Percentiles rank a stretch among this genome's conserved stretches.
phyloP scores from a whole-genome alignment of 2,329 filamentous ascomycete species.

The Grosmannia clavigera region DNA sequence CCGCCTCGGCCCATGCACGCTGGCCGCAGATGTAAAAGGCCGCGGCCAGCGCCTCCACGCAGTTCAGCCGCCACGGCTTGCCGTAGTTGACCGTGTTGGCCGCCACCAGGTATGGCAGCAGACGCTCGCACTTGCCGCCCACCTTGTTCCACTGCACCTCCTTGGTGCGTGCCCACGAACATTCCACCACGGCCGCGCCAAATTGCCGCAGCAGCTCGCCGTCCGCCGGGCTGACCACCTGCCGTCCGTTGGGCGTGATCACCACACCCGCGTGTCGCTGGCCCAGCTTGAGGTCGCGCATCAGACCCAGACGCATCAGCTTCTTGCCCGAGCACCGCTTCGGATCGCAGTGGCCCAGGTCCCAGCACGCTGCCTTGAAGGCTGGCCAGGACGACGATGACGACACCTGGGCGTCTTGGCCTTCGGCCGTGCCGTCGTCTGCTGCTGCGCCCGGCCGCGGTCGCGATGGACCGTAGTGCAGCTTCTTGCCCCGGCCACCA shows the following conservation, averaged over 20 bases:
- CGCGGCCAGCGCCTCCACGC: constrained; percentile 85
- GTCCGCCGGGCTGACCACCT: constrained; percentile 73
- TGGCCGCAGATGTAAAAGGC: constrained; percentile 91
- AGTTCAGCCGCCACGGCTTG: constrained; percentile 88
- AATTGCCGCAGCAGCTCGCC: constrained; percentile 69
- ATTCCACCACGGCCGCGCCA: constrained; percentile 92
- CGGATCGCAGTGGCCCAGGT: constrained; percentile 92
- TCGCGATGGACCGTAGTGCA: constrained; percentile 43
- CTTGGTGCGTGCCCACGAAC: constrained; percentile 84
- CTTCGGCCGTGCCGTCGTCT: constrained; percentile 26
- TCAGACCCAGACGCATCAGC: constrained; percentile 80
- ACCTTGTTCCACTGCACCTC: constrained; percentile 89
- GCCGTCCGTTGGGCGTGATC: constrained; percentile 89
- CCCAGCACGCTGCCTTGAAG: constrained; percentile 96
- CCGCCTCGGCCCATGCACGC: constrained; percentile 75
- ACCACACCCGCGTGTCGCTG: constrained; percentile 88
- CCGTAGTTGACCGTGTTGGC: constrained; percentile 98
- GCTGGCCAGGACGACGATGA: constrained; percentile 21
- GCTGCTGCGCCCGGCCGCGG: constrained; percentile 21
- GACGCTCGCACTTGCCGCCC: constrained; percentile 80
- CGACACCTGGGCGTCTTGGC: constrained; percentile 17
- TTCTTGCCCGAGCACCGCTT: constrained; percentile 94
- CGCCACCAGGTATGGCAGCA: constrained; percentile 89
- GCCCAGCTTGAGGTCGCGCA: constrained; percentile 84
- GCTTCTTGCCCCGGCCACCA: constrained; percentile 60